Evolutionary conservation across 805 yeast species (phyloP).

Genomic region (Starmerella sirachaensis): DNA sequence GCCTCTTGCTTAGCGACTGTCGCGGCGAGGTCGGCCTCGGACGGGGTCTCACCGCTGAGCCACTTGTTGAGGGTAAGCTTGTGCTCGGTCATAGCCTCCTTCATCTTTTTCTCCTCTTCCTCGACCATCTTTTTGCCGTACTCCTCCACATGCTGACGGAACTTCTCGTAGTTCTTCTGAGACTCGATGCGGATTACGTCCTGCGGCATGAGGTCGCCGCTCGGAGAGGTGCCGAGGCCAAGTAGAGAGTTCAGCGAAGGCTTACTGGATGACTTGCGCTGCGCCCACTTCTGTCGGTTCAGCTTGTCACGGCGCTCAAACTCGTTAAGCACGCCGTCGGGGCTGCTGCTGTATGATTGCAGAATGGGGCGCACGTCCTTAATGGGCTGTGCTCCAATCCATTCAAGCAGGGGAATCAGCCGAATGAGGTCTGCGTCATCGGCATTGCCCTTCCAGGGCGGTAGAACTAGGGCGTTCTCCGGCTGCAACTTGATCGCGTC

Average conservation of each 20-base stretch:
- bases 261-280: conserved; percentile 30
- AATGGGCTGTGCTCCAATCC: conserved; percentile 74
- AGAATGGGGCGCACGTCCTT: conserved; percentile 85
- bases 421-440: conserved; percentile 65
- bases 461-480: conserved; percentile 78
- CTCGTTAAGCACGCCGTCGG: conserved; percentile 55
- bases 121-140: conserved; percentile 49
- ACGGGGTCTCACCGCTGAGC: conserved; percentile 52
- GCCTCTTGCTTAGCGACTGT: conserved; percentile 17
- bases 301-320: conserved; percentile 64
- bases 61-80: conserved; percentile 74
- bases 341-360: conserved; percentile 54
- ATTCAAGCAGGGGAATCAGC: conserved; percentile 87
- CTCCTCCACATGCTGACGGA: conserved; percentile 73
- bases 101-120: conserved; percentile 37
- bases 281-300: conserved; percentile 42
- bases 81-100: conserved; percentile 73
- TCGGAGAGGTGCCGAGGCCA: conserved; percentile 40
- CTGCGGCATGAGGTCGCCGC: conserved; percentile 62
- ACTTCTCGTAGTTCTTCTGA: conserved; percentile 72
- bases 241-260: conserved; percentile 44
- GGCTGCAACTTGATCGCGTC: conserved; percentile 73
- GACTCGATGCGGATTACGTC: conserved; percentile 87
- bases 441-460: conserved; percentile 75
- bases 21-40: conserved; percentile 28